Evolutionary conservation across 192 early-diverging fungal genomes (phyloP).

Genomic region (Podila epicladia): DNA sequence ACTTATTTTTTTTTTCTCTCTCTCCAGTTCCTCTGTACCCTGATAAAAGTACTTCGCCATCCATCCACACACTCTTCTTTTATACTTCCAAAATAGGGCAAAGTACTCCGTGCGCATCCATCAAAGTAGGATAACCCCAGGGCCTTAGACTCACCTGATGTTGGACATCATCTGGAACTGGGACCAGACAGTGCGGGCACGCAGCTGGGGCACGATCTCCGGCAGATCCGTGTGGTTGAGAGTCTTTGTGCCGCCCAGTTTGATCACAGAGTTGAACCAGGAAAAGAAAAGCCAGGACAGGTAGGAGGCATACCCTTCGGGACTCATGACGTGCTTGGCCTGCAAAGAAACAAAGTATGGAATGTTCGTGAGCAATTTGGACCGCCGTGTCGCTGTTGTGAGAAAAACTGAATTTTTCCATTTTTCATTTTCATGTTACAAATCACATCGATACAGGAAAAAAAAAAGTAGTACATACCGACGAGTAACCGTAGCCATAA

Average conservation of each 20-base stretch:
- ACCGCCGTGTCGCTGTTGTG: background rate
- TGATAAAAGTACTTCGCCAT: too few species aligned
- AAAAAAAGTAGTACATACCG: too few species aligned
- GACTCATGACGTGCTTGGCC: constrained; percentile 38
- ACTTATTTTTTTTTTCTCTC: too few species aligned
- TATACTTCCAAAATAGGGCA: background rate
- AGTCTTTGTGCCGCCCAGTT: constrained; percentile 44
- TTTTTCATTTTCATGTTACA: too few species aligned
- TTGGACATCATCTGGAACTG: constrained; percentile 37
- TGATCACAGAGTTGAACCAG: constrained; percentile 51
- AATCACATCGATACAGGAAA: too few species aligned
- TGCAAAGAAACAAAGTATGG: background rate
- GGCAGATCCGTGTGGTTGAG: constrained; percentile 54
- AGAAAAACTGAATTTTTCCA: too few species aligned
- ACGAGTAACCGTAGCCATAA: constrained; percentile 43
- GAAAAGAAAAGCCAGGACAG: constrained; percentile 47
- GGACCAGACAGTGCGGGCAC: constrained; percentile 48
- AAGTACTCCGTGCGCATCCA: background rate
- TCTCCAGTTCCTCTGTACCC: too few species aligned
- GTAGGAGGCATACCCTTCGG: constrained; percentile 49
- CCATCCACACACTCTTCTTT: too few species aligned
- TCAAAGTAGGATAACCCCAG: background rate
- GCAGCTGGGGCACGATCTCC: constrained; percentile 32
- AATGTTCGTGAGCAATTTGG: background rate
- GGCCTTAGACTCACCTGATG: background rate